These are phyloP conservation scores for Fomes fomentarius DNA, from an alignment of 1,284 basidiomycete species.

Conservation along the genomic window DNA sequence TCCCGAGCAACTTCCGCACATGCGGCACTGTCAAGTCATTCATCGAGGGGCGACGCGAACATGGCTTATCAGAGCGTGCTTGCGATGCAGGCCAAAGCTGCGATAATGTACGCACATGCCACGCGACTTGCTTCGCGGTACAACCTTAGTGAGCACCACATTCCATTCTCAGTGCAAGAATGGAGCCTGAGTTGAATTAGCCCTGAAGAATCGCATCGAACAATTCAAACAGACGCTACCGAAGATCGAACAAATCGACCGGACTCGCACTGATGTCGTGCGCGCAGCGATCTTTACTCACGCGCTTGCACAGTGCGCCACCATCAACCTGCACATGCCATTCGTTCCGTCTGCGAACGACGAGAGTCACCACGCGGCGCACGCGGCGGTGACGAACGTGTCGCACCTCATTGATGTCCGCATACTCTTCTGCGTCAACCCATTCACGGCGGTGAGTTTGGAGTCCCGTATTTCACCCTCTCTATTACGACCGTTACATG, in stretches of 20 bases:
- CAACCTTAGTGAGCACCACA: slow-evolving; percentile 28
- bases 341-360: slow-evolving; percentile 25
- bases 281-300: slow-evolving; percentile 37
- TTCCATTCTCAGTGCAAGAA: not conserved
- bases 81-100: slow-evolving; percentile 41
- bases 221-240: slow-evolving; percentile 32
- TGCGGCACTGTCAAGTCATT: slow-evolving; percentile 36
- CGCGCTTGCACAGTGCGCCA: slow-evolving; percentile 38
- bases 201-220: slow-evolving; percentile 35
- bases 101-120: slow-evolving; percentile 40
- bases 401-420: slow-evolving; percentile 8
- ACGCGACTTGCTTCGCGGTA: slow-evolving; percentile 30
- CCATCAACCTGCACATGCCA: slow-evolving; percentile 40
- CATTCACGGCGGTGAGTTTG: slow-evolving; percentile 21
- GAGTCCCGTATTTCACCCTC: not conserved
- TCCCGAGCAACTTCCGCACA: slow-evolving; percentile 26
- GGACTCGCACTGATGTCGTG: slow-evolving; percentile 19
- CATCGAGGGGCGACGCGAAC: slow-evolving; percentile 30
- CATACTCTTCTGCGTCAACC: slow-evolving; percentile 19
- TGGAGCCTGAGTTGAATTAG: slow-evolving; percentile 23
- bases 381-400: slow-evolving; percentile 16
- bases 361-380: slow-evolving; percentile 20
- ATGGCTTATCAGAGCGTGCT: slow-evolving; percentile 29
- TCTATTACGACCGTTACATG: too few relatives aligned
- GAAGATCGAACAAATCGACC: slow-evolving; percentile 20